Evolutionary conservation across 2,329 filamentous ascomycete genomes (phyloP), one percentile per base, ranked within the genome.

Genomic region (Penicillium sp.): DNA sequence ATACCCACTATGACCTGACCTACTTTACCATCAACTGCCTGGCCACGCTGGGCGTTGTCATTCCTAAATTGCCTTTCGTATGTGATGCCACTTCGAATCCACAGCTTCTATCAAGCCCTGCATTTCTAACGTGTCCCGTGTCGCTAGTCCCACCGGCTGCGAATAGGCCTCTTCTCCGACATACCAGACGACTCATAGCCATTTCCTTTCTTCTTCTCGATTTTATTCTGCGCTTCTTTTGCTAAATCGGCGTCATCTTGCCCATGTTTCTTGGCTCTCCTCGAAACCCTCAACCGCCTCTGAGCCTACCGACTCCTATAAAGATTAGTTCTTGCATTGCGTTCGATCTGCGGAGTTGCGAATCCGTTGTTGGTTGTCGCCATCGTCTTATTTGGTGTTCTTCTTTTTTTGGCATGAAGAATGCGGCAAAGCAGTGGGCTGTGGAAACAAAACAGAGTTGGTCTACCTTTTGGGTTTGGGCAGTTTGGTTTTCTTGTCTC

Each of bases 1-100:
- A 98, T 80, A 98, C 95, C 49, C 94, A 98, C 79, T 99, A 98
- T 82, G 94, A 97, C 79, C 78, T 97, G 75, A 90, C 92, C 47
- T 98, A 96, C 79, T 99, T 99, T 75, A 92, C 90, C 70, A 95
- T 99, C 81, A 99, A 99, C 81, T 94, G 96, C 75, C 80, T 97
- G 71, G 95, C 95, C 58, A 91, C 96, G 41, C 81, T 99, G 73
- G 92, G 85, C 47, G 95, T 99, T 57, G 90, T 99, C 60, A 95
- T 99, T 74, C 95, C 95, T 42, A 99, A 99, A 81, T 81, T 99
- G 68, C 95, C 95, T 68, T 94, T 91, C 75, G 94, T 98, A 84
- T 78, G 93, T 87, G 35, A 6, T 2, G 50, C 43, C 28, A 28
- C 45, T 53, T 20, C 54, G 53, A 41, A 38, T 35, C 11, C 17